Evolutionary conservation across 2,329 filamentous ascomycete genomes (phyloP).

Genomic region (Alternaria sp.): DNA sequence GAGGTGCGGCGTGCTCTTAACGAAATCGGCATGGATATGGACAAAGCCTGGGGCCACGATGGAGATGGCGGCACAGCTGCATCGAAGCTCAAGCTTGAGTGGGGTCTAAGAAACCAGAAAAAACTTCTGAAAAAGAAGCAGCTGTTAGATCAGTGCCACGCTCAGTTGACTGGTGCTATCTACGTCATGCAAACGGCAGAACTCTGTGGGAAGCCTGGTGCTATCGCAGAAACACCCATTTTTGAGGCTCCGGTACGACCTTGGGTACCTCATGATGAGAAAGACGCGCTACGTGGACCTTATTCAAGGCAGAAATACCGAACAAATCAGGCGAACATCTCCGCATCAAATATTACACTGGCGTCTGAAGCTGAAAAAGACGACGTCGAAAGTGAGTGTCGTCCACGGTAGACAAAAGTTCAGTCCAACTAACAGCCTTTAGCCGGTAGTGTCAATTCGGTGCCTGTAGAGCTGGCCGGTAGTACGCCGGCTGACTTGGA

Average conservation of each 20-base stretch:
- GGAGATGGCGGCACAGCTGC: conserved; percentile 27
- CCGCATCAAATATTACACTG: conserved; percentile 28
- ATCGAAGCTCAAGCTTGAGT: conserved; percentile 38
- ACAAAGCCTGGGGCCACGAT: conserved; percentile 27
- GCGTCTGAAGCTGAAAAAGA: conserved; percentile 18
- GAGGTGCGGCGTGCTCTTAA: conserved; percentile 34
- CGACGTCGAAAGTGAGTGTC: conserved; percentile 21
- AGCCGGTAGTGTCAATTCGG: conserved; percentile 24
- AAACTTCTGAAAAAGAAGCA: conserved; percentile 28
- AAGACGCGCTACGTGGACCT: conserved; percentile 25
- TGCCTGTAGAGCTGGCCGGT: conserved; percentile 34
- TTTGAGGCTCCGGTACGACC: conserved; percentile 29
- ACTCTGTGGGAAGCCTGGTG: conserved; percentile 19
- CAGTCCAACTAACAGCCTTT: conserved; percentile 4
- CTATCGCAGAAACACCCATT: conserved; percentile 18
- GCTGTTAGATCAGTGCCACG: conserved; percentile 31
- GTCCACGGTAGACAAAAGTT: not conserved
- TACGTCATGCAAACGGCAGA: conserved; percentile 37
- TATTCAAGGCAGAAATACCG: conserved; percentile 32
- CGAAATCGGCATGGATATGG: conserved; percentile 39
- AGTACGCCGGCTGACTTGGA: conserved; percentile 33
- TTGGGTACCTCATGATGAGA: conserved; percentile 22
- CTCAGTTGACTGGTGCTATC: conserved; percentile 34
- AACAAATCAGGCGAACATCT: conserved; percentile 27
- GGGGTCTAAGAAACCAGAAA: conserved; percentile 37